A percentile compares a stretch with the other conserved stretches of the same genome.
phyloP scores from a whole-genome alignment of 495 filamentous ascomycete genomes.

The Xylaria curta region DNA sequence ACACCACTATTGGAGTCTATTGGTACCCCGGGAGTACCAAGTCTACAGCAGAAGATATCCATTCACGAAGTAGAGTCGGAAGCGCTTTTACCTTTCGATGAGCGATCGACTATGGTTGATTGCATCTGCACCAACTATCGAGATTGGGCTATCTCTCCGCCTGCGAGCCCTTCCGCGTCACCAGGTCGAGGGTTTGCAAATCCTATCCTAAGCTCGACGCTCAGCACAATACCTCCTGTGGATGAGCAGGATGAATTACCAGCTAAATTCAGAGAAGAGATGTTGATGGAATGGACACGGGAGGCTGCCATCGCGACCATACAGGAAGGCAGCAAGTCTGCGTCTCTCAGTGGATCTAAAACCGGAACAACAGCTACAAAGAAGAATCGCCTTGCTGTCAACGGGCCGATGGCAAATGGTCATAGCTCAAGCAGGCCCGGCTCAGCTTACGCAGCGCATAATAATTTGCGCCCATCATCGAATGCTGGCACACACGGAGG shows the following conservation, averaged over 20 bases:
- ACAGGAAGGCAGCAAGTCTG: conserved; percentile 69
- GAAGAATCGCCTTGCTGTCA: conserved; percentile 62
- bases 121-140: conserved; percentile 73
- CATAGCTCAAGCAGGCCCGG: conserved; percentile 40
- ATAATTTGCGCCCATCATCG: conserved; percentile 50
- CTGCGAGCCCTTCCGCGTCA: conserved; percentile 72
- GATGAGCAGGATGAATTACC: conserved; percentile 47
- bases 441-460: conserved; percentile 49
- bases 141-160: conserved; percentile 60
- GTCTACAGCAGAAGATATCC: conserved; percentile 53
- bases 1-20: conserved; percentile 61
- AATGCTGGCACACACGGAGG: conserved; percentile 39
- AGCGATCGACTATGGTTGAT: conserved; percentile 69
- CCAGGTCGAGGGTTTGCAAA: conserved; percentile 70
- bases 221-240: conserved; percentile 45
- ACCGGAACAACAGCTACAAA: conserved; percentile 63
- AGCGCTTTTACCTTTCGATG: conserved; percentile 69
- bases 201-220: conserved; percentile 59
- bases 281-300: conserved; percentile 74
- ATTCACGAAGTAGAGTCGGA: conserved; percentile 61
- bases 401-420: conserved; percentile 55
- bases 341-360: conserved; percentile 75
- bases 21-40: conserved; percentile 54
- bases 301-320: conserved; percentile 71
- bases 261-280: conserved; percentile 67